Evolutionary conservation across 2,329 filamentous ascomycete genomes (phyloP).

Genomic region (Aspergillus neoniger): DNA sequence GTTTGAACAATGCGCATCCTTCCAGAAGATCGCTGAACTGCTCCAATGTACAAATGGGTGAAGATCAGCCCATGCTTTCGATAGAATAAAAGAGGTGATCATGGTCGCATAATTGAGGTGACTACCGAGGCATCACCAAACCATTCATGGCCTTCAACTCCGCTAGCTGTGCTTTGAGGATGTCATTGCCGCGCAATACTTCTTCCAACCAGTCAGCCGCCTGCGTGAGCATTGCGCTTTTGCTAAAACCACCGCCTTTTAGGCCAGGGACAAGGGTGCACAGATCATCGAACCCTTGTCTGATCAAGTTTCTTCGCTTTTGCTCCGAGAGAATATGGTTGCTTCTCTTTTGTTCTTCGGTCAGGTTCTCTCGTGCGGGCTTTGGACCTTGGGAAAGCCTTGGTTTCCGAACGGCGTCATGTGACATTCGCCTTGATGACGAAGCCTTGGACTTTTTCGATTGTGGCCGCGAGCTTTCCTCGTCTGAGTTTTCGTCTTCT

Average conservation of each 20-base stretch:
- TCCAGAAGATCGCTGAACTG: constrained; percentile 28
- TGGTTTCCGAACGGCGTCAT: constrained; percentile 40
- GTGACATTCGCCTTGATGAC: constrained; percentile 37
- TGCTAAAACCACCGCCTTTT: constrained; percentile 74
- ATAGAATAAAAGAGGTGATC: constrained; percentile 18
- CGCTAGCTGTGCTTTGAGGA: constrained; percentile 57
- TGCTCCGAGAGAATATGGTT: constrained; percentile 89
- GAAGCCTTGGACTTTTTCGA: constrained; percentile 55
- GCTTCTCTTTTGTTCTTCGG: constrained; percentile 77
- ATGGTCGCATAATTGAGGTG: constrained; percentile 23
- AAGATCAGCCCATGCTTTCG: not conserved
- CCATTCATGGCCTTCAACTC: constrained; percentile 46
- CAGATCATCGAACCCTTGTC: constrained; percentile 80
- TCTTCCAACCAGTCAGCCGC: constrained; percentile 77
- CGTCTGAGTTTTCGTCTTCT: constrained; percentile 39
- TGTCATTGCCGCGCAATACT: constrained; percentile 67
- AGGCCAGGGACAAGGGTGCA: constrained; percentile 74
- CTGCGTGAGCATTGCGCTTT: constrained; percentile 75
- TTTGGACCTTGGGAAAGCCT: constrained; percentile 34
- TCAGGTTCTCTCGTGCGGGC: constrained; percentile 60
- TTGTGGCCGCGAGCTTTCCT: constrained; percentile 37
- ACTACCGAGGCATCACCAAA: constrained; percentile 39
- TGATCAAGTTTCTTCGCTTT: constrained; percentile 78
- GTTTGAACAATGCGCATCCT: constrained; percentile 15
- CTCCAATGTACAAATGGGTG: constrained; percentile 18